Evolutionary conservation across 164 flowering plant species (phyloP).

Genomic region (Liriodendron chinense): DNA sequence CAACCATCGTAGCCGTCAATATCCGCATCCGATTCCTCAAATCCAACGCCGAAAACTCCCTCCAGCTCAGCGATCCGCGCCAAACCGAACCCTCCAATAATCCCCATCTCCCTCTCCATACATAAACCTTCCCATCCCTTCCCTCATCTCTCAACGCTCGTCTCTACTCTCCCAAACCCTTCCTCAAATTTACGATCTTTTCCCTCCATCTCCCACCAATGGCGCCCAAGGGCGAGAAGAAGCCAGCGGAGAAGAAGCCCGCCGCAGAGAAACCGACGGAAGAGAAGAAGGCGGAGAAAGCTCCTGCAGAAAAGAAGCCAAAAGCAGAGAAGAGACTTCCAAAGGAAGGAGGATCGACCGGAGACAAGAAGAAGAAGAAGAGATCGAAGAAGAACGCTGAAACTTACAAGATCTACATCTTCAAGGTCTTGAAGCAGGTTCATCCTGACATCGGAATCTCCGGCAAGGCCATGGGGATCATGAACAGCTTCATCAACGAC

Average conservation of each 20-base stretch:
- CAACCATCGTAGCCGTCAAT: no score
- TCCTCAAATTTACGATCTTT: neutral
- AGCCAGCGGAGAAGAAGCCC: conserved; percentile 27
- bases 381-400: conserved; percentile 9
- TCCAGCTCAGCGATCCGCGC: conserved; percentile 10
- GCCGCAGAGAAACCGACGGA: no score
- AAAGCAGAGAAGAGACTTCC: conserved; percentile 17
- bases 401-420: conserved; percentile 27
- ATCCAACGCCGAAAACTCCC: neutral
- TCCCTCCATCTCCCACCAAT: neutral
- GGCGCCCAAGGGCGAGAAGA: conserved; percentile 24
- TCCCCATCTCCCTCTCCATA: neutral
- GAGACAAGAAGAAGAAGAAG: conserved; percentile 20
- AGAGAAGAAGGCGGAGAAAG: conserved; percentile 18
- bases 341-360: conserved; percentile 1
- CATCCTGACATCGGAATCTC: conserved; percentile 24
- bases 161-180: neutral
- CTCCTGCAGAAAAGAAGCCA: conserved; percentile 14
- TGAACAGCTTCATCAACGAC: conserved; percentile 23
- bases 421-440: conserved; percentile 25
- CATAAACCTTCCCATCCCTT: neutral
- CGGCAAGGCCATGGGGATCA: conserved; percentile 28
- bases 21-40: no score
- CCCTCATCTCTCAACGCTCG: neutral
- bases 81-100: neutral